These are phyloP conservation scores for Linderina pennispora DNA, from an alignment of 192 early-diverging fungal species.

Conservation along the genomic window DNA sequence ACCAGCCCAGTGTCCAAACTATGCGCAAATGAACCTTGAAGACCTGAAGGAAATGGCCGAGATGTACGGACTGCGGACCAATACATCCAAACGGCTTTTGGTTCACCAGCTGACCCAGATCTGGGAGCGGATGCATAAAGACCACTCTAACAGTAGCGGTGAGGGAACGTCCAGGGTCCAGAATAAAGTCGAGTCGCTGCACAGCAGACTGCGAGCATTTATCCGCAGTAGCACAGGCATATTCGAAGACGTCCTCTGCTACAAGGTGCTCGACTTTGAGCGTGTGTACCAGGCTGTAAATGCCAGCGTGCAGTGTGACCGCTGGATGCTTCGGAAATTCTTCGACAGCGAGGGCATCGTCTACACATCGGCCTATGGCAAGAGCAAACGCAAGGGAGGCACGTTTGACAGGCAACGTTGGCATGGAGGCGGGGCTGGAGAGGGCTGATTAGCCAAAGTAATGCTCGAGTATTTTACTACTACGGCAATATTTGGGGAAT, in stretches of 20 bases:
- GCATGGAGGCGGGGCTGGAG: no score
- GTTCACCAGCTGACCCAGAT: constrained; percentile 14
- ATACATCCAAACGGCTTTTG: constrained; percentile 12
- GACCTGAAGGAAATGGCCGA: constrained; percentile 7
- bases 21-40: constrained; percentile 1
- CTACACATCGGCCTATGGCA: constrained; percentile 9
- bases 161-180: not conserved
- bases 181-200: not conserved
- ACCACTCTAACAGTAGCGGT: not conserved
- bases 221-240: constrained; percentile 13
- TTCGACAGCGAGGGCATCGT: constrained; percentile 27
- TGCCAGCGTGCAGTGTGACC: constrained; percentile 5
- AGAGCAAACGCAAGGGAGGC: no score
- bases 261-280: constrained; percentile 22
- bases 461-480: no score
- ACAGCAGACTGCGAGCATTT: constrained; percentile 1
- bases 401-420: no score
- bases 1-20: constrained; percentile 10
- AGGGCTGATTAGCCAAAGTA: no score
- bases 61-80: constrained; percentile 8
- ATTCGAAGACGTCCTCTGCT: constrained; percentile 20
- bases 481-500: no score
- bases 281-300: constrained; percentile 7
- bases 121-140: constrained; percentile 11
- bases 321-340: constrained; percentile 14